Evolutionary conservation across 2,329 filamentous ascomycete genomes (phyloP), one percentile per base, ranked within the genome.

Genomic region (Orbilia quercus): DNA sequence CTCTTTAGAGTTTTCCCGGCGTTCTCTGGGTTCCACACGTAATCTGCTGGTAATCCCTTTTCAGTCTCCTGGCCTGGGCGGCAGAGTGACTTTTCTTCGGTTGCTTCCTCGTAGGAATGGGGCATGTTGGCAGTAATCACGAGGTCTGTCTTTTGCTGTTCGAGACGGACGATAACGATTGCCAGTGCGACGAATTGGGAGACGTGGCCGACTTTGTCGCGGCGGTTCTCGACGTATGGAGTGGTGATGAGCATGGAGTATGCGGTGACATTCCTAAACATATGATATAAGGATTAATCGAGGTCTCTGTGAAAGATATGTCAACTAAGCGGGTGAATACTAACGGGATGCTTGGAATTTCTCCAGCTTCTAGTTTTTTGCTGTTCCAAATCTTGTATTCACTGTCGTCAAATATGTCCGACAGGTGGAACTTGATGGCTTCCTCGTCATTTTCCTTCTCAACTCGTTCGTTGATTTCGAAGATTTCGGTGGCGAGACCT

Each of bases 91-190:
- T 67, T 74, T 53, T 78, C 76, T 6, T 25, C 62, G 20, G 70
- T 42, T 4, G 74, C 22, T 42, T 75, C 71, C 1, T 63, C 57
- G n/a, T 60, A 58, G 6, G 69, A 54, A 45, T 76, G 75, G 14
- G 76, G 76, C 42, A 78, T 65, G 53, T 78, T 78, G 36, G 76
- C 66, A 14, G 76, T 78, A n/a, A 78, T 66, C 16, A 77, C 71
- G n/a, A 78, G 75, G 71, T 78, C 76, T 7, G 76, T 77, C 47
- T 67, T 73, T 63, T 77, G 69, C 31, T 75, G 42, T 28, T 71
- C 48, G 11, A 78, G 55, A 9, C 76, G 65, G 18, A 78, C 53
- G 16, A 78, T 74, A 6, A 75, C 64, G 48, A 77, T 75, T 1
- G 76, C 62, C 16, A 78, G 67, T 14, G 75, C 69, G 34, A 73